A percentile compares a stretch with the other conserved stretches of the same genome.
These are phyloP conservation scores for Phytophthora meadii DNA, from an alignment of 352 stramenopile species.

Conservation along the genomic window DNA sequence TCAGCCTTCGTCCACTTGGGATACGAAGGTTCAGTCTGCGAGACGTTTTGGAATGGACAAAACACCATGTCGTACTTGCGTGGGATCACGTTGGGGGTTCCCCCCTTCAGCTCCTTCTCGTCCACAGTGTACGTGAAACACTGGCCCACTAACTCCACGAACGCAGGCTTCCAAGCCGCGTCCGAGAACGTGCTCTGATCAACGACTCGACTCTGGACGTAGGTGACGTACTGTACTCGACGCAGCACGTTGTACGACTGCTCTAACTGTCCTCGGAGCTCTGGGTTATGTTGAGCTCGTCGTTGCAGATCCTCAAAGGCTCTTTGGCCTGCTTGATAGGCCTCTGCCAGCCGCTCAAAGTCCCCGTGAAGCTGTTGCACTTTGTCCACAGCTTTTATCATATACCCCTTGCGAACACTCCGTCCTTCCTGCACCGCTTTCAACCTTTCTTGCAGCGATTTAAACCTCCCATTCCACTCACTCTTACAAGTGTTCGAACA, in stretches of 20 bases:
- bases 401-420: slow-evolving; percentile 34
- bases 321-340: slow-evolving; percentile 29
- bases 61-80: slow-evolving; percentile 67
- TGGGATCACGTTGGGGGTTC: slow-evolving; percentile 78
- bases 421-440: slow-evolving; percentile 33
- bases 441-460: slow-evolving; percentile 27
- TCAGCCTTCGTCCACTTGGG: slow-evolving; percentile 57
- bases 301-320: slow-evolving; percentile 39
- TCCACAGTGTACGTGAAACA: slow-evolving; percentile 76
- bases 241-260: slow-evolving; percentile 58
- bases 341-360: slow-evolving; percentile 37
- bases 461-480: slow-evolving; percentile 28
- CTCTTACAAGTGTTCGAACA: slow-evolving; percentile 55
- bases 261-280: slow-evolving; percentile 47
- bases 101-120: slow-evolving; percentile 80
- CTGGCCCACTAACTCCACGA: slow-evolving; percentile 59
- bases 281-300: slow-evolving; percentile 30
- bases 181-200: slow-evolving; percentile 55
- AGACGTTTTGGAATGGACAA: slow-evolving; percentile 86
- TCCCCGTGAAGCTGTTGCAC: slow-evolving; percentile 36
- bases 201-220: slow-evolving; percentile 57
- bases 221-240: slow-evolving; percentile 55
- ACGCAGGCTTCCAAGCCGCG: slow-evolving; percentile 50
- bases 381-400: slow-evolving; percentile 25
- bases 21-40: slow-evolving; percentile 74